Evolutionary conservation across 257 asterid genomes (phyloP).

Genomic region (Solanum arcanum): DNA sequence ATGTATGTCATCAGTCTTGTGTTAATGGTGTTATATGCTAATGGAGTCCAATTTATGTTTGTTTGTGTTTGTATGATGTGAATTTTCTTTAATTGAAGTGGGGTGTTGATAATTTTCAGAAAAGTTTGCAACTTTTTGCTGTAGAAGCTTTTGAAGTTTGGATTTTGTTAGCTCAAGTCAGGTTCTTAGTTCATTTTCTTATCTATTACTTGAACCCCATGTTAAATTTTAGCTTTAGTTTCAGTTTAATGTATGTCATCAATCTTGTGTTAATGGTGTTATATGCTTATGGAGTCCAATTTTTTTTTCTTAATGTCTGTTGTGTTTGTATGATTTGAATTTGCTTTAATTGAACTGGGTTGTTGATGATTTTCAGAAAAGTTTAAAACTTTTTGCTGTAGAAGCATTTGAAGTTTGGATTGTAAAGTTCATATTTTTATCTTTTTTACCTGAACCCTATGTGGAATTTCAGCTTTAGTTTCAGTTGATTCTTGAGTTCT

Average conservation of each 20-base stretch:
- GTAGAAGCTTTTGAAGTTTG: background rate
- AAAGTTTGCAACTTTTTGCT: background rate
- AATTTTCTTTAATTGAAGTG: background rate
- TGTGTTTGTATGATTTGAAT: background rate
- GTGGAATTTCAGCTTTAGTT: background rate
- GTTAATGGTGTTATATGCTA: background rate
- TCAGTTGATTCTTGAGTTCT: background rate
- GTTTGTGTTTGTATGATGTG: background rate
- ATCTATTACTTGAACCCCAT: background rate
- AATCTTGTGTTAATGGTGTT: background rate
- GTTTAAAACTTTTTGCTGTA: background rate
- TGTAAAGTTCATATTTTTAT: background rate
- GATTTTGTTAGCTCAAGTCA: background rate
- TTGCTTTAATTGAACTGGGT: slow-evolving; percentile 6
- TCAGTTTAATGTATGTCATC: background rate
- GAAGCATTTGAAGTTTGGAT: background rate
- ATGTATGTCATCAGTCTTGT: background rate
- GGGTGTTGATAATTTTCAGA: background rate
- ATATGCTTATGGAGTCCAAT: background rate
- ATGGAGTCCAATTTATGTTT: background rate
- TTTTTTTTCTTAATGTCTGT: background rate
- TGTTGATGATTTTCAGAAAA: background rate
- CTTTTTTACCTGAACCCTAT: background rate
- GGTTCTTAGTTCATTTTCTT: background rate
- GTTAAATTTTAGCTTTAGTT: background rate